A percentile compares a stretch with the other conserved stretches of the same genome.
phyloP scores from a whole-genome alignment of 306 rosid genomes.

The Potentilla sterilis region DNA sequence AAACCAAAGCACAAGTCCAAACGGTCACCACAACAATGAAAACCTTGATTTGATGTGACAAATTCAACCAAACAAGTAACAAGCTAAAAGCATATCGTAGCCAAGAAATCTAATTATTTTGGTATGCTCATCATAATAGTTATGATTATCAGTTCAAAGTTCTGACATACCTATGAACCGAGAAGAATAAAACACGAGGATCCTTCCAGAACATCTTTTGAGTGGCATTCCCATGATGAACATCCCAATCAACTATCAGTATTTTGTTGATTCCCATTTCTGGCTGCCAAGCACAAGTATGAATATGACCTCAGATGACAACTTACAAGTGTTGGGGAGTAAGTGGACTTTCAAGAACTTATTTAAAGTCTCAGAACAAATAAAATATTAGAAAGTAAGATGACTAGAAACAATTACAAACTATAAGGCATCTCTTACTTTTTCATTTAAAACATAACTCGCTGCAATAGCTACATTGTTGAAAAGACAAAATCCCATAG shows the following conservation, averaged over 20 bases:
- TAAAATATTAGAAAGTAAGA: background rate
- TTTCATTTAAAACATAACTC: conserved; percentile 60
- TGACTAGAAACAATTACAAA: background rate
- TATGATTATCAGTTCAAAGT: conserved; percentile 1
- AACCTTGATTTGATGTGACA: conserved; percentile 23
- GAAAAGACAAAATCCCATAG: conserved; percentile 94
- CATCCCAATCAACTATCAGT: conserved; percentile 96
- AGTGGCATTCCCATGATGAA: conserved; percentile 97
- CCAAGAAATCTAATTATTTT: background rate
- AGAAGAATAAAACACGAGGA: conserved; percentile 86
- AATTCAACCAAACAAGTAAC: conserved; percentile 17
- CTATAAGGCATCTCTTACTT: conserved; percentile 42
- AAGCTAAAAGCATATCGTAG: background rate
- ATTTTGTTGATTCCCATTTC: conserved; percentile 70
- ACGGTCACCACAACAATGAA: conserved; percentile 17
- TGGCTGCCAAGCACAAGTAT: conserved; percentile 56
- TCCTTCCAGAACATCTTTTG: conserved; percentile 89
- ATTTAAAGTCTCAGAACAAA: background rate
- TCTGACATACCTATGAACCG: conserved; percentile 76
- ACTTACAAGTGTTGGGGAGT: background rate
- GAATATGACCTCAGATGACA: conserved; percentile 19
- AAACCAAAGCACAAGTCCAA: conserved; percentile 23
- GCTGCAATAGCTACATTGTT: conserved; percentile 91
- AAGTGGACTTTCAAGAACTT: background rate
- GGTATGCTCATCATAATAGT: background rate